Evolutionary conservation across 495 filamentous ascomycete species (phyloP), one percentile per base, ranked within the genome.

Genomic region (Geopyxis carbonaria): DNA sequence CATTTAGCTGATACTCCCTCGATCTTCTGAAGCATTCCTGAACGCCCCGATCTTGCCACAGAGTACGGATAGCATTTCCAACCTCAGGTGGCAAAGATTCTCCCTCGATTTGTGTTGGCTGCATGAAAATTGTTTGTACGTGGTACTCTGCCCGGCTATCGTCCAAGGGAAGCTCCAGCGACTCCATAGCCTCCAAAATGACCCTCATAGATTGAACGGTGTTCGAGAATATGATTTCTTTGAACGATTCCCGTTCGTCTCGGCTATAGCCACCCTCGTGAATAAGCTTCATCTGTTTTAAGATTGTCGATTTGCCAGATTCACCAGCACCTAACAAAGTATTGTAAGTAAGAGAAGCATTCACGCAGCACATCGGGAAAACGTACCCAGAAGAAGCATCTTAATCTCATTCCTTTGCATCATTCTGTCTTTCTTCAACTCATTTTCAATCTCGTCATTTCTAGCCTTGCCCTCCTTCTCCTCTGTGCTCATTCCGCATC

Each of bases 381-480:
- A 67, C 77, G 57, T 72, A 93, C 87, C 87, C 55, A 97, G 75
- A 60, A 97, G 71, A 57, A 97, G 68, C 85, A 97, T 93, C 73
- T 97, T 97, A 62, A 97, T 93, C 64, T 97, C 89, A 50, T 92
- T 93, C 51, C 85, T 73, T 66, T 91, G 83, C 68, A 80, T 72
- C 74, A 92, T 78, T 68, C 83, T 87, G 61, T 97, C 89, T 58
- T 76, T 72, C 67, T 92, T 91, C 56, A 97, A 67, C 69, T 87
- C 80, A 62, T 93, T 94, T 64, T 97, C 89, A 57, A 97, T 97
- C 75, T 93, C 85, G 69, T 94, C 89, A 62, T 97, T 95, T 53
- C 86, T 75, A 63, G 80, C 76, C 80, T 93, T 94, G 64, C 89
- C 91, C 83, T 97, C 89, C 83, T 93, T 94, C 66, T 94, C 89